Evolutionary conservation across 768 basidiomycete genomes (phyloP).

Genomic region (Mycena indigotica): DNA sequence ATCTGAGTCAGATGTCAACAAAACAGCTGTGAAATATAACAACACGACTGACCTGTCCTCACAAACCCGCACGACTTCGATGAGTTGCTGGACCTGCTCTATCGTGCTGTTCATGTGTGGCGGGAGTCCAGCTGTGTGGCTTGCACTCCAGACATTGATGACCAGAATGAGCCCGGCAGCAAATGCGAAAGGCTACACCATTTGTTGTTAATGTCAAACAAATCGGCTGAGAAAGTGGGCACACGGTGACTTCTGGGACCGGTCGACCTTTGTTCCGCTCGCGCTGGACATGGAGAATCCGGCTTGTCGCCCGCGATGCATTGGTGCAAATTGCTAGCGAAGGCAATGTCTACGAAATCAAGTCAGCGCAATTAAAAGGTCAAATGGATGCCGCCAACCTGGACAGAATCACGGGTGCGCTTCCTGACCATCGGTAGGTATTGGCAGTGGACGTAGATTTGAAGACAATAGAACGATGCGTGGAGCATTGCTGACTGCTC

Average conservation of each 20-base stretch:
- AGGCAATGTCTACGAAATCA: conserved; percentile 2
- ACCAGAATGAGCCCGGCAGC: background rate
- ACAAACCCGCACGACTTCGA: background rate
- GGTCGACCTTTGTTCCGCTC: background rate
- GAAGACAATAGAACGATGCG: background rate
- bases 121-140: background rate
- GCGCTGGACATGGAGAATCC: background rate
- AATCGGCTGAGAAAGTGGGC: background rate
- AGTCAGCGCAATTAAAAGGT: background rate
- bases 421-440: background rate
- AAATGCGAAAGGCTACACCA: background rate
- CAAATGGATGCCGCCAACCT: no score
- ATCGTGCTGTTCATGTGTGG: background rate
- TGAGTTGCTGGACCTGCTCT: background rate
- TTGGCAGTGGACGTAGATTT: background rate
- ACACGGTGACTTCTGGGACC: background rate
- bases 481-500: background rate
- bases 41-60: no score
- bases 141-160: background rate
- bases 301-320: conserved; percentile 10
- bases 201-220: background rate
- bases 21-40: no score
- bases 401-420: background rate
- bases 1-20: no score
- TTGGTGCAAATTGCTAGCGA: conserved; percentile 19